These are phyloP conservation scores for Alternaria longipes DNA, from an alignment of 2,329 filamentous ascomycete genomes.

Conservation along the genomic window DNA sequence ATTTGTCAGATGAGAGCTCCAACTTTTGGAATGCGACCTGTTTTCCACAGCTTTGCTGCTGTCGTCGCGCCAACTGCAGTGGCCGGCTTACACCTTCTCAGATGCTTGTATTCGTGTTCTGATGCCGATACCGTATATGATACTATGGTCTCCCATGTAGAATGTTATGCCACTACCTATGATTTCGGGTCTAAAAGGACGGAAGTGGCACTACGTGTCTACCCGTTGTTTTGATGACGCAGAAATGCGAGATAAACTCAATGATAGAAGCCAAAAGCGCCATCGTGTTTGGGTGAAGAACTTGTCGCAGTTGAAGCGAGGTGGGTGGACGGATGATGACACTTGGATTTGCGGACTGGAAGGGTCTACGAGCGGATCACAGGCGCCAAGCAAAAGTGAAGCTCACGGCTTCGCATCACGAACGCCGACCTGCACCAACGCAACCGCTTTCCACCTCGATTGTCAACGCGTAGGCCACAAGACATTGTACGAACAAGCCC, in stretches of 20 bases:
- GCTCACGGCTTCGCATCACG: conserved; percentile 22
- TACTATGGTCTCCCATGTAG: too few relatives aligned
- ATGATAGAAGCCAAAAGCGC: not conserved
- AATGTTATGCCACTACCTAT: too few relatives aligned
- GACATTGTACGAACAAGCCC: not conserved
- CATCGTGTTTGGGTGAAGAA: not conserved
- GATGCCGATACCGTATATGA: too few relatives aligned
- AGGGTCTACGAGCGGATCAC: conserved; percentile 1
- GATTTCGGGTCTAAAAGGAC: too few relatives aligned
- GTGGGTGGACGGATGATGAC: not conserved
- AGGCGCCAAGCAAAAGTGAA: conserved; percentile 23
- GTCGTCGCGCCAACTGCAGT: too few relatives aligned
- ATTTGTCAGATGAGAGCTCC: too few relatives aligned
- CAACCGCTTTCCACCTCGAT: not conserved
- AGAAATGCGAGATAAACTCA: not conserved
- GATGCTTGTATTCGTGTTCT: too few relatives aligned
- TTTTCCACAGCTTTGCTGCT: too few relatives aligned
- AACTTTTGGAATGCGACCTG: too few relatives aligned
- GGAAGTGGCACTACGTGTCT: too few relatives aligned
- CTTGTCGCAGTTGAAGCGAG: not conserved
- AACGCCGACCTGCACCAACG: conserved; percentile 6
- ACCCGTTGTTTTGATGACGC: too few relatives aligned
- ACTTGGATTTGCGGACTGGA: not conserved
- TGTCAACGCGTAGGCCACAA: not conserved
- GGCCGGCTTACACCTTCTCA: too few relatives aligned